Percentiles rank a stretch among this genome's conserved stretches.
Evolutionary conservation across 1,139 yeast genomes (phyloP).

Genomic region (Pichiaceae sp.): DNA sequence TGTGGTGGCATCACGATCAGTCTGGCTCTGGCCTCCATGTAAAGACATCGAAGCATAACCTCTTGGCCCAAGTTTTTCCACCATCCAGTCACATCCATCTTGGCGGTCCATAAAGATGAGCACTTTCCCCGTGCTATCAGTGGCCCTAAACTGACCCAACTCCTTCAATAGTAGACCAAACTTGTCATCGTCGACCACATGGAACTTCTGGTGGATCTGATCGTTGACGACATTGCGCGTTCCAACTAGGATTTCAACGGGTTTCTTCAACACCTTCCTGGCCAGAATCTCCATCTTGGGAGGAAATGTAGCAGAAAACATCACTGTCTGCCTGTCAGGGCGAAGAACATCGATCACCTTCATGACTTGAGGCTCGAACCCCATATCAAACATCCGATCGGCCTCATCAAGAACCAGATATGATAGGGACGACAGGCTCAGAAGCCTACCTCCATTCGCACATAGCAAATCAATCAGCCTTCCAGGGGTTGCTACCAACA

Average conservation of each 20-base stretch:
- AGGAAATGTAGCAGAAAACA: conserved; percentile 94
- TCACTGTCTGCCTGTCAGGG: conserved; percentile 85
- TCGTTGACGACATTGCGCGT: conserved; percentile 78
- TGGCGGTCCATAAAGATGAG: conserved; percentile 86
- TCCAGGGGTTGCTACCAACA: conserved; percentile 94
- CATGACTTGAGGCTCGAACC: conserved; percentile 93
- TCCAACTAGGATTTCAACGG: conserved; percentile 76
- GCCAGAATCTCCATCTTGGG: conserved; percentile 72
- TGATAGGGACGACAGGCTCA: conserved; percentile 62
- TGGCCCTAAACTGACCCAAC: conserved; percentile 35
- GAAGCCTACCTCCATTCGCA: conserved; percentile 73
- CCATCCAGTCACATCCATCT: conserved; percentile 65
- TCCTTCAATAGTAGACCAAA: conserved; percentile 46
- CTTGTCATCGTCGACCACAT: conserved; percentile 50
- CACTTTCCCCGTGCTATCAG: conserved; percentile 40
- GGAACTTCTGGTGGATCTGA: conserved; percentile 68
- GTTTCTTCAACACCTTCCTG: conserved; percentile 46
- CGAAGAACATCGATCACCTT: conserved; percentile 72
- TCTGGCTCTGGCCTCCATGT: conserved; percentile 91
- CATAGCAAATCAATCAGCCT: conserved; percentile 83
- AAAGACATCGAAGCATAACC: conserved; percentile 59
- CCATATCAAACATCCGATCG: conserved; percentile 94
- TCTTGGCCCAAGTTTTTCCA: conserved; percentile 44
- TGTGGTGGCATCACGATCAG: conserved; percentile 73
- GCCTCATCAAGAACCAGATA: conserved; percentile 92